Base-by-base conservation (phyloP, 148 eudicot species). In the Oxyria digyna region DNA sequence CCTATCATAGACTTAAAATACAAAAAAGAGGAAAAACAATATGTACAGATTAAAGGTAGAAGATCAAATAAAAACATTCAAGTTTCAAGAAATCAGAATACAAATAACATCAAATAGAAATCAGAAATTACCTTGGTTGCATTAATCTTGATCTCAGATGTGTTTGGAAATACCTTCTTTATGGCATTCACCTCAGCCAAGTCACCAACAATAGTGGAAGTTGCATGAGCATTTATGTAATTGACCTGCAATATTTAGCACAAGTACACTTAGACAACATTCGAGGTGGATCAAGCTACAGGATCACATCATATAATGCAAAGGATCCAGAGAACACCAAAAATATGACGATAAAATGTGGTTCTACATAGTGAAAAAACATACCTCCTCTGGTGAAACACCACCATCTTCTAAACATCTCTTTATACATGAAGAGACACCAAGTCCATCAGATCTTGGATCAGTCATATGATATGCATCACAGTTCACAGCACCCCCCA, bases 401-500 rank as follows among this genome's bases (percentile, higher is more conserved):
- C 97, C 97, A 70, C 90, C 96, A 85, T 89, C 97, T 81, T 79
- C 68, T 43, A 91, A 83, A 70, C 88, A 83, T 69, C 83, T 83
- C 69, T 77, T 81, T 69, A 91, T 91, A 78, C 97, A 89, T 20
- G 97, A 75, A 74, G 97, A 91, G 55, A 91, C 96, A 74, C 96
- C 97, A 73, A 91, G 97, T 66, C 97, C 97, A 84, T 91, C 97
- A 70, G 96, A 78, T 76, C 97, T 78, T 46, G 97, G 97, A 77
- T 91, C 97, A 23, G 97, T 91, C 96, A 91, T 91, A 75, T 91
- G 97, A 79, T 89, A 77, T 69, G 97, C 97, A 84, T 91, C 97
- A 74, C 97, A 91, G 67, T 85, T 91, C 33, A 91, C 84, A 20
- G 92, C 92, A 77, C 97, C 97, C 63, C 97, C 97, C 79, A 91